Conservation (phyloP, 2,329 filamentous ascomycete species). For the Trichophyton simii region DNA sequence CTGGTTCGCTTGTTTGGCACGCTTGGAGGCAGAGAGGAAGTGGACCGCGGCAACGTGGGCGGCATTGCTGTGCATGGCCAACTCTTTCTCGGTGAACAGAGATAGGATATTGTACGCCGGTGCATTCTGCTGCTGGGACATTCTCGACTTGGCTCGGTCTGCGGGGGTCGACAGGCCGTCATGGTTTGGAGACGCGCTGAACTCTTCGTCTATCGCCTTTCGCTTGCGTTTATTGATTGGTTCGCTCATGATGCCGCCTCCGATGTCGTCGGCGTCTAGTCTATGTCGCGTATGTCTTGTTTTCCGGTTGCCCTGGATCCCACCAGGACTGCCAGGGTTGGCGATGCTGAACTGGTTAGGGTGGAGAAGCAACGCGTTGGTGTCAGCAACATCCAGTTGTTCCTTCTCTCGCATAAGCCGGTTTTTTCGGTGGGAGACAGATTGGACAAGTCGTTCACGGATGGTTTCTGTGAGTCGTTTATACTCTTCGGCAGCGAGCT, state of each 20-base stretch:
- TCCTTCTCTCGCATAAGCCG: conserved; percentile 53
- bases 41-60: conserved; percentile 47
- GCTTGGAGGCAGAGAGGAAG: conserved; percentile 46
- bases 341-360: conserved; percentile 55
- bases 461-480: conserved; percentile 46
- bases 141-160: conserved; percentile 42
- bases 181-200: conserved; percentile 45
- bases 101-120: conserved; percentile 49
- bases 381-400: conserved; percentile 54
- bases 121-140: conserved; percentile 45
- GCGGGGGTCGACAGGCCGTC: conserved; percentile 35
- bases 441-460: conserved; percentile 48
- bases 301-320: conserved; percentile 48
- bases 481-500: conserved; percentile 52
- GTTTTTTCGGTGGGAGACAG: conserved; percentile 44
- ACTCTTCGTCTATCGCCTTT: conserved; percentile 46
- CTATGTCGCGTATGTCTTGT: conserved; percentile 49
- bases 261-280: conserved; percentile 40
- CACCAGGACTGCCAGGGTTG: conserved; percentile 50
- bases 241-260: conserved; percentile 36
- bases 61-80: conserved; percentile 48
- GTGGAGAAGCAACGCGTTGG: conserved; percentile 51
- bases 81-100: conserved; percentile 56
- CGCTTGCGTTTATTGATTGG: conserved; percentile 46
- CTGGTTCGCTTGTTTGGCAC: conserved; percentile 29